Evolutionary conservation across 2,329 filamentous ascomycete genomes (phyloP), one percentile per base, ranked within the genome.

Genomic region (Immersiporthe knoxdaviesiana): DNA sequence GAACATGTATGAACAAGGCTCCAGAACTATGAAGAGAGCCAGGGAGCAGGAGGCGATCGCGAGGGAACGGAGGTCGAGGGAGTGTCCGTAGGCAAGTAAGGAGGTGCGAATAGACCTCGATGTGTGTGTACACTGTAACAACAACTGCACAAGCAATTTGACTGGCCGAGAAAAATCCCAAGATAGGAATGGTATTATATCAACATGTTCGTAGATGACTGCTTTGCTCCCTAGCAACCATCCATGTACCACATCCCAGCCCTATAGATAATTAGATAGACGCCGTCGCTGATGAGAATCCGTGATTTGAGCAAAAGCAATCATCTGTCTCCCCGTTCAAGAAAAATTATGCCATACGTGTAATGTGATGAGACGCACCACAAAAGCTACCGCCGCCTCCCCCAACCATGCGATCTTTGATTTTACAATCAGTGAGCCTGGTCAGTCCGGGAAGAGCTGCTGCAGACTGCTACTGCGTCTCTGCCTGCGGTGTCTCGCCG

Each of bases 401-500:
- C n/a, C n/a, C n/a, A n/a, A 47, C 21, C 2, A 7, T 47, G 44
- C 44, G 44, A 1, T 47, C 21, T 11, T n/a, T n/a, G n/a, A n/a
- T 0, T n/a, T n/a, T 11, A 35, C 35, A 8, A n/a, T 62, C 59
- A 62, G 12, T 44, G 39, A 6, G n/a, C 37, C 39, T 62, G 37
- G 16, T 56, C 52, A 62, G 21, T 30, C 24, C 41, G 27, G 3
- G n/a, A n/a, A n/a, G n/a, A n/a, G 7, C 39, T 30, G 39, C 47
- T 50, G 39, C n/a, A 63, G 61, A 50, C 27, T 44, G 18, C 14
- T 66, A 35, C 24, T 66, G 52, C 24, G 54, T 47, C 21, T 16
- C 65, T 21, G 37, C 27, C 64, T 66, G 65, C 4, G 37, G 10
- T n/a, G 54, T 24, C 18, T 52, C 68, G 1, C 30, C 65, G 8